Evolutionary conservation across 176 grass and related monocot species (phyloP).

Genomic region (Oryza officinalis): DNA sequence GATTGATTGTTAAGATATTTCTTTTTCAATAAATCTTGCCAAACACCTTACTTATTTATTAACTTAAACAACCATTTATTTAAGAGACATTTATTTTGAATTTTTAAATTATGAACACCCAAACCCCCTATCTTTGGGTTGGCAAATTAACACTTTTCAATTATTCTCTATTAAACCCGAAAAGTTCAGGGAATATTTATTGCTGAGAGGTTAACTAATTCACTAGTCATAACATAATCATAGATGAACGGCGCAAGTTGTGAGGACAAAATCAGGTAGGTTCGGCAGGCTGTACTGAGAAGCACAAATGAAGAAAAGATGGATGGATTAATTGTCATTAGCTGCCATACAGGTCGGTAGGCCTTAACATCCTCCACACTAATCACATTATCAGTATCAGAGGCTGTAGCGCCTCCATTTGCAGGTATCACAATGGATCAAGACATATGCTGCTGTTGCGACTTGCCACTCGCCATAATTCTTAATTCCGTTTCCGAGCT

Average conservation of each 20-base stretch:
- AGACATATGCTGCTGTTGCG: slow-evolving; percentile 25
- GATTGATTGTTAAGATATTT: no score
- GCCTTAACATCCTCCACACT: slow-evolving; percentile 14
- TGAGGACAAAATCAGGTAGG: slow-evolving; percentile 21
- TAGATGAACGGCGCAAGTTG: slow-evolving; percentile 1
- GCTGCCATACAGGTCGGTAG: slow-evolving; percentile 32
- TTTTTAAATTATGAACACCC: no score
- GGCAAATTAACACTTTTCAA: background rate
- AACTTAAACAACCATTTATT: no score
- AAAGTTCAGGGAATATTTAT: background rate
- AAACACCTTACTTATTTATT: no score
- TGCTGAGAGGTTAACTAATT: background rate
- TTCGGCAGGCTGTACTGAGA: background rate
- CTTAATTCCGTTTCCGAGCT: background rate
- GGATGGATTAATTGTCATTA: slow-evolving; percentile 2
- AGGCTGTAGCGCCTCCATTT: background rate
- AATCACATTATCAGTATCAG: slow-evolving; percentile 17
- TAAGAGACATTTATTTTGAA: no score
- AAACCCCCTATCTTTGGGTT: no score
- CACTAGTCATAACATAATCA: background rate
- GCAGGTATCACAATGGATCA: background rate
- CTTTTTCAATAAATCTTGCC: no score
- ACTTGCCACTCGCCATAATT: slow-evolving; percentile 28
- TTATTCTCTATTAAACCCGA: slow-evolving; percentile 5
- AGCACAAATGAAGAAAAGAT: background rate